These are phyloP conservation scores for Talaromyces marneffei DNA, from an alignment of 2,329 filamentous ascomycete genomes.

Conservation along the genomic window DNA sequence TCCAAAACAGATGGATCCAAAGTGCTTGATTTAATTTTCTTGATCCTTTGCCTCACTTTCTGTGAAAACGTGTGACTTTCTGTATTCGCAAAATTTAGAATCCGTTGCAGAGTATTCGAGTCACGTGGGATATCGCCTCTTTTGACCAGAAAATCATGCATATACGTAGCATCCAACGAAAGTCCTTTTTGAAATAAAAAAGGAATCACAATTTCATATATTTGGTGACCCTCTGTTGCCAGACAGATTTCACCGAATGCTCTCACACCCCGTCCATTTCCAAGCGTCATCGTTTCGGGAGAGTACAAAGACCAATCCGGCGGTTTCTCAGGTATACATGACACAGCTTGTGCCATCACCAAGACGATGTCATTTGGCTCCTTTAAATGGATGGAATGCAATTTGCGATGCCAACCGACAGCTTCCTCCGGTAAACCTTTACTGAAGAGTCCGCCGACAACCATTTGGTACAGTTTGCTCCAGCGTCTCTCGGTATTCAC, in stretches of 20 bases:
- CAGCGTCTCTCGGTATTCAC: slow-evolving; percentile 34
- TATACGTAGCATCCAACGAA: slow-evolving; percentile 37
- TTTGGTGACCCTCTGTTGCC: slow-evolving; percentile 30
- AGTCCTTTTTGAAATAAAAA: slow-evolving; percentile 34
- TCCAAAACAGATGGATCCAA: not conserved
- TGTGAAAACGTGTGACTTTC: slow-evolving; percentile 24
- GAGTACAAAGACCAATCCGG: slow-evolving; percentile 17
- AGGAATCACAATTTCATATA: slow-evolving; percentile 42
- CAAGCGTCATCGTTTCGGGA: slow-evolving; percentile 12
- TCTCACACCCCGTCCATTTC: slow-evolving; percentile 23
- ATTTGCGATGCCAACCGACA: slow-evolving; percentile 32
- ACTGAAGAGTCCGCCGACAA: slow-evolving; percentile 34
- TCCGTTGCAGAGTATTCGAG: slow-evolving; percentile 33
- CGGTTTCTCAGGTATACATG: slow-evolving; percentile 19
- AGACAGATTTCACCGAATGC: slow-evolving; percentile 41
- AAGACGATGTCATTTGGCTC: slow-evolving; percentile 25
- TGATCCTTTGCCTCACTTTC: slow-evolving; percentile 3
- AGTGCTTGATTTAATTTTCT: slow-evolving; percentile 4
- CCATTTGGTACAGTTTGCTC: slow-evolving; percentile 31
- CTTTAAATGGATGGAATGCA: slow-evolving; percentile 31
- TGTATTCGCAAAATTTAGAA: slow-evolving; percentile 36
- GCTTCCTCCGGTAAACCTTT: slow-evolving; percentile 27
- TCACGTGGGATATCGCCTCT: slow-evolving; percentile 39
- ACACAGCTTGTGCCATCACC: slow-evolving; percentile 26
- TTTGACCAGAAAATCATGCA: slow-evolving; percentile 43